Base-by-base conservation (phyloP, 2,329 filamentous ascomycete species). In the Whalleya microplaca region DNA sequence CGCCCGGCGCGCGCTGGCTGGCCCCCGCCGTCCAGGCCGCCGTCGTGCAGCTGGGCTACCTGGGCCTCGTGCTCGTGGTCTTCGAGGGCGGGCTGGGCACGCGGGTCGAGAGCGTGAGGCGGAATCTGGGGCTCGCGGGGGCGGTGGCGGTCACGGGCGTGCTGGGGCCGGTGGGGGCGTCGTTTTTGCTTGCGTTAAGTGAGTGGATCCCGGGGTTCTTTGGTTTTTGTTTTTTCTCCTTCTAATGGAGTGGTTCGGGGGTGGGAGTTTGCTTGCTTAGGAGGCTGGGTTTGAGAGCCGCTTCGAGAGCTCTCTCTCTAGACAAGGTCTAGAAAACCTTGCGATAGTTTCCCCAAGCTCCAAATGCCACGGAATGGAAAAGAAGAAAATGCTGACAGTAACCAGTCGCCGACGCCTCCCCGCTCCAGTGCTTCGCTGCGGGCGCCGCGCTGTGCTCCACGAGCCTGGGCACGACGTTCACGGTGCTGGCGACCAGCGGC, bases 41-140 rank as follows among this genome's bases (percentile, higher is more conserved):
- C 0, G 76, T 90, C 23, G 80, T 87, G 20, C 81, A 89, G 56
- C 70, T 92, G 1, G 90, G 90, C 0, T 93, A 92, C 66, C 72
- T 92, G 0, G 89, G 90, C 0, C 70, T 92, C n/a, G 80, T 92
- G 6, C 73, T 91, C 21, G 73, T 92, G 1, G 88, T 92, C 0
- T 92, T 85, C 68, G 86, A 92, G 76, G 87, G 86, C 21, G 87
- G 86, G 2, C 73, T 90, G 0, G 80, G 79, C 2, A 86, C 82
- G 0, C 78, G 79, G 0, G 76, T 84, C 29, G 69, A 71, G 8
- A 75, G 80, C 0, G 70, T 92, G 1, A 82, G 80, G 55, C 80
- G 83, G 4, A 90, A 90, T 62, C 61, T 89, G 0, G 62, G 75
- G 0, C n/a, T n/a, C n/a, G n/a, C n/a, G n/a, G n/a, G n/a, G n/a